Percentiles rank a stretch among this genome's conserved stretches.
These are phyloP conservation scores for Dendrothele bispora DNA, from an alignment of 768 basidiomycete genomes.

Conservation along the genomic window DNA sequence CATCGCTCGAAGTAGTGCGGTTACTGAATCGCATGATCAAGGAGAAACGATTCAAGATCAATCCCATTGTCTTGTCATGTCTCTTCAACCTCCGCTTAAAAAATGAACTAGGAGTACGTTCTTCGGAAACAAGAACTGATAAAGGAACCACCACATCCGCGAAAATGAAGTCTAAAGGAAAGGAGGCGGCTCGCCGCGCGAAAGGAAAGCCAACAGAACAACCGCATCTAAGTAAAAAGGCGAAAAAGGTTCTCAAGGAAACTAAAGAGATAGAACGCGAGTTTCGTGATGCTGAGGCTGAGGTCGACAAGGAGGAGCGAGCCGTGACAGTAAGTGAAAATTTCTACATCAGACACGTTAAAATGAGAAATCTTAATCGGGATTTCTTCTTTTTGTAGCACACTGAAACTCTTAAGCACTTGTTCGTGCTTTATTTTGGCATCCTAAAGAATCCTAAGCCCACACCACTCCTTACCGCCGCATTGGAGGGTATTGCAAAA, in stretches of 20 bases:
- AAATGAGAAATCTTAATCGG: conserved; percentile 9
- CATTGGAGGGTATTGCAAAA: conserved; percentile 87
- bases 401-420: conserved; percentile 95
- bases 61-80: conserved; percentile 85
- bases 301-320: conserved; percentile 90
- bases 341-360: neutral
- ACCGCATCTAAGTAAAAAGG: conserved; percentile 90
- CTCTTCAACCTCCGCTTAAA: conserved; percentile 84
- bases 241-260: conserved; percentile 82
- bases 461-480: conserved; percentile 79
- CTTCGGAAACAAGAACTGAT: conserved; percentile 69
- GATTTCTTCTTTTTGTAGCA: conserved; percentile 57
- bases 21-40: conserved; percentile 95
- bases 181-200: conserved; percentile 39
- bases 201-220: conserved; percentile 61
- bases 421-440: conserved; percentile 96
- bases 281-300: conserved; percentile 91
- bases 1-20: conserved; percentile 88
- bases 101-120: conserved; percentile 79
- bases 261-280: conserved; percentile 88
- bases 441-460: conserved; percentile 85
- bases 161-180: conserved; percentile 44
- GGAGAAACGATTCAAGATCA: conserved; percentile 85
- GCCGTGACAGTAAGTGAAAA: conserved; percentile 73
- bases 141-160: conserved; percentile 35